phyloP scores from a whole-genome alignment of 2,329 filamentous ascomycete genomes.

The Chrysoporthe austroafricana region DNA sequence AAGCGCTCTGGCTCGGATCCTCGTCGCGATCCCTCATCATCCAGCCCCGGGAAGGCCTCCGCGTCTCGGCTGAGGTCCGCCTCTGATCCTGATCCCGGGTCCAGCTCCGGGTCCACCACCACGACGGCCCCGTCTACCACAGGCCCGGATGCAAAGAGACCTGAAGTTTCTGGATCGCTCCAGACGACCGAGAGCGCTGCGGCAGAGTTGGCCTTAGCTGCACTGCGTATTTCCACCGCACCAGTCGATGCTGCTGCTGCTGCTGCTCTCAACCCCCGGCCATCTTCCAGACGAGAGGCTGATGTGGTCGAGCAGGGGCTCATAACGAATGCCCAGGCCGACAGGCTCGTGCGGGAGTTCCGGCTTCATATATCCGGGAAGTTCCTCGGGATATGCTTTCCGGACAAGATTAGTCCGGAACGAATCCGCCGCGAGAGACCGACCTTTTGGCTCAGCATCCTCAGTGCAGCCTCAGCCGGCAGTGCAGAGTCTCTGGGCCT shows the following conservation, averaged over 20 bases:
- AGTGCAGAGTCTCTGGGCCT: conserved; percentile 13
- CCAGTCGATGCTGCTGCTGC: not conserved
- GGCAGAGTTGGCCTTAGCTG: not conserved
- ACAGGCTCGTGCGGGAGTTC: conserved; percentile 16
- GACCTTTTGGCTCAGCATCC: conserved; percentile 24
- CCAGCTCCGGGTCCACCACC: not conserved
- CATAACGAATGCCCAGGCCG: conserved; percentile 10
- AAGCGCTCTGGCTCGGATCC: not conserved
- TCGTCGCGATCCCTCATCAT: not conserved
- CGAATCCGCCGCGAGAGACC: conserved; percentile 17
- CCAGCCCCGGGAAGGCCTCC: conserved; percentile 5
- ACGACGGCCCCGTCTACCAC: not conserved
- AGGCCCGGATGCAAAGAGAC: not conserved
- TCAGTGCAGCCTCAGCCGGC: conserved; percentile 23
- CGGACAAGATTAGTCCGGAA: not conserved
- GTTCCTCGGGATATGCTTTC: conserved; percentile 16
- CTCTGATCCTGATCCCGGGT: not conserved
- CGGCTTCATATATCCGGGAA: conserved; percentile 12
- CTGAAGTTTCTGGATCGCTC: not conserved
- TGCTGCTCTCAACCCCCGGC: not conserved
- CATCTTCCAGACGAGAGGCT: not conserved
- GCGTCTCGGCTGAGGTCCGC: not conserved
- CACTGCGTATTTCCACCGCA: not conserved
- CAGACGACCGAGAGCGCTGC: too few relatives aligned
- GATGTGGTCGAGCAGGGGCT: conserved; percentile 25